Conservation (phyloP, 345 rosid genomes). For the Adansonia digitata region DNA sequence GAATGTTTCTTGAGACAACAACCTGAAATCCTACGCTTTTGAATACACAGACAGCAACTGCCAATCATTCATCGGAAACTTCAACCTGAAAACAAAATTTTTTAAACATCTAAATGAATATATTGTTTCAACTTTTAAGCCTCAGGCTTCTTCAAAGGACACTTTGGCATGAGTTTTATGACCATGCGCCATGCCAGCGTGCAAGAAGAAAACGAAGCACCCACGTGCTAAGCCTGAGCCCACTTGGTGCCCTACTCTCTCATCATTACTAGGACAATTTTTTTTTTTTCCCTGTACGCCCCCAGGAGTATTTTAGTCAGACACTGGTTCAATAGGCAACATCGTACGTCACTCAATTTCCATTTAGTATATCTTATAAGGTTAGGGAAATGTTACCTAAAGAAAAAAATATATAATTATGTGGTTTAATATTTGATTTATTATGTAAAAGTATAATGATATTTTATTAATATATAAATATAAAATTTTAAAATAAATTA, state of each 20-base stretch:
- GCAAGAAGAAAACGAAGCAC: slow-evolving; percentile 52
- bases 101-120: background rate
- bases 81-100: slow-evolving; percentile 11
- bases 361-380: background rate
- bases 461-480: too few species aligned
- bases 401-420: too few species aligned
- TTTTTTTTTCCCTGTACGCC: slow-evolving; percentile 13
- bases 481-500: too few species aligned
- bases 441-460: too few species aligned
- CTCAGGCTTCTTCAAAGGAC: background rate
- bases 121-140: slow-evolving; percentile 8
- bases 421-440: too few species aligned
- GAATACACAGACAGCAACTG: slow-evolving; percentile 27
- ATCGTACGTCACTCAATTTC: slow-evolving; percentile 22
- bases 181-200: slow-evolving; percentile 34
- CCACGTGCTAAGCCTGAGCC: slow-evolving; percentile 88
- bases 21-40: slow-evolving; percentile 27
- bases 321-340: slow-evolving; percentile 36
- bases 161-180: slow-evolving; percentile 7
- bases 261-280: slow-evolving; percentile 60
- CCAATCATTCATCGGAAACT: slow-evolving; percentile 39
- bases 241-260: slow-evolving; percentile 47
- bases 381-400: too few species aligned
- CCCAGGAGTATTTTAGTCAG: slow-evolving; percentile 34
- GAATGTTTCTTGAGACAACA: slow-evolving; percentile 14